Conservation (phyloP, 169 alveolate species). For the Theileria luwenshuni region DNA sequence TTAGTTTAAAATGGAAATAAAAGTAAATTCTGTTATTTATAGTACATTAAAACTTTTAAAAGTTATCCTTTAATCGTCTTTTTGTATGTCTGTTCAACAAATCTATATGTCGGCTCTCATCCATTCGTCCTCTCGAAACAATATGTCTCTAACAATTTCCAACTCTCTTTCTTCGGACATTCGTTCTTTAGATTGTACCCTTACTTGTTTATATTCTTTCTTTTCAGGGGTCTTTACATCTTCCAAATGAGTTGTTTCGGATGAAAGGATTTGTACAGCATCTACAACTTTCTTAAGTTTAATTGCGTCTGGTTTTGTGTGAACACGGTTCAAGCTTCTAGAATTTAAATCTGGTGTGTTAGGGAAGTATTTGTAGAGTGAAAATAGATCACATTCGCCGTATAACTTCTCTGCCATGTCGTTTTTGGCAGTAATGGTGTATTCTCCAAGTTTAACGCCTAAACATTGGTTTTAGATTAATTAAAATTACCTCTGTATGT, state of each 20-base stretch:
- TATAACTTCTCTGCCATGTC: conserved; percentile 5
- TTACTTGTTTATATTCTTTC: too few species aligned
- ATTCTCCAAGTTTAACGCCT: conserved; percentile 11
- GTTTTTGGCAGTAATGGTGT: background rate
- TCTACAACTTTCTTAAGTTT: background rate
- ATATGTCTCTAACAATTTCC: too few species aligned
- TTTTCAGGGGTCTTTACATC: background rate
- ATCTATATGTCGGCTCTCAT: too few species aligned
- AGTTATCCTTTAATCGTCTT: too few species aligned
- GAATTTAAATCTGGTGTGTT: background rate
- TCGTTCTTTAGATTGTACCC: too few species aligned
- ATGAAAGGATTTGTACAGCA: background rate
- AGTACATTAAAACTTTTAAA: too few species aligned
- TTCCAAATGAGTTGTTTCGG: background rate
- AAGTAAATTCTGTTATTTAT: too few species aligned
- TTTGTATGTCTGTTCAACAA: too few species aligned
- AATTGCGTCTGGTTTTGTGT: background rate
- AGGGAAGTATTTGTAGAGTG: conserved; percentile 10
- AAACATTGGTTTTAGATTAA: background rate
- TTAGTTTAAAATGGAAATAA: too few species aligned
- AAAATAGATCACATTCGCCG: conserved; percentile 5
- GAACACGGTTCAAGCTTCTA: background rate
- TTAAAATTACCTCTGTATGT: conserved; percentile 18
- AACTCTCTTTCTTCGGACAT: too few species aligned
- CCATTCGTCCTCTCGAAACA: too few species aligned